Conservation (phyloP, 1,284 basidiomycete genomes). For the Rhodotorula sp. region DNA sequence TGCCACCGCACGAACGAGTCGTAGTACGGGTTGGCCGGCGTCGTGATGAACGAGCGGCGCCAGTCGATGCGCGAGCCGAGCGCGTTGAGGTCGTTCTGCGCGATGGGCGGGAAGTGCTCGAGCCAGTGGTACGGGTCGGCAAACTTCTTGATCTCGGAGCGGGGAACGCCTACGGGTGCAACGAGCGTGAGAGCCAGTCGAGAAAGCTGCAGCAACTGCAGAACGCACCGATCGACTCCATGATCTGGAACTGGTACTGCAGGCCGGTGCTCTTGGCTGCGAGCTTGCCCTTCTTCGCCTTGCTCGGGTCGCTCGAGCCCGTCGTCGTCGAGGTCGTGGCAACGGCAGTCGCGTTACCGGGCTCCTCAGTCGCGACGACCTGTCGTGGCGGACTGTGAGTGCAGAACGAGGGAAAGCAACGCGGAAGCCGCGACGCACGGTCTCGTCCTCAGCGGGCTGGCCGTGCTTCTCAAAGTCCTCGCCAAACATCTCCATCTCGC, state of each 20-base stretch:
- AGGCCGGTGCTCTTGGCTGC: slow-evolving; percentile 89
- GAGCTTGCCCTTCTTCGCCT: slow-evolving; percentile 96
- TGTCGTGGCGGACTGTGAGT: not conserved
- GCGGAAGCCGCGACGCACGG: not conserved
- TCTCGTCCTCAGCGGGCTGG: slow-evolving; percentile 18
- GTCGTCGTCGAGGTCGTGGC: slow-evolving; percentile 47
- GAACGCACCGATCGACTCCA: slow-evolving; percentile 75
- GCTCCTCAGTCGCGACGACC: slow-evolving; percentile 24
- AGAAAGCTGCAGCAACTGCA: not conserved
- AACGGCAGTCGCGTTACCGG: slow-evolving; percentile 28
- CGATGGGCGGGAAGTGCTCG: slow-evolving; percentile 94
- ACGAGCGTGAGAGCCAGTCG: too few relatives aligned
- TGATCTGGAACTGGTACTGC: slow-evolving; percentile 98
- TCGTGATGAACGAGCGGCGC: slow-evolving; percentile 93
- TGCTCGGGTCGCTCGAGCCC: slow-evolving; percentile 57
- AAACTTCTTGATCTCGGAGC: slow-evolving; percentile 90
- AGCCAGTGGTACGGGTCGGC: slow-evolving; percentile 93
- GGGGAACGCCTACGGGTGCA: slow-evolving; percentile 61
- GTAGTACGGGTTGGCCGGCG: slow-evolving; percentile 95
- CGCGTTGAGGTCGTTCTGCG: slow-evolving; percentile 77
- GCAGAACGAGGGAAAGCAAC: not conserved
- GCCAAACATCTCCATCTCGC: slow-evolving; percentile 96
- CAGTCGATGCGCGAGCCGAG: slow-evolving; percentile 97
- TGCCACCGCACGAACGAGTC: slow-evolving; percentile 99
- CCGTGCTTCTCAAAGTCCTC: slow-evolving; percentile 68